These are phyloP conservation scores for Lentinula aciculospora DNA, from an alignment of 768 basidiomycete species.

Conservation along the genomic window DNA sequence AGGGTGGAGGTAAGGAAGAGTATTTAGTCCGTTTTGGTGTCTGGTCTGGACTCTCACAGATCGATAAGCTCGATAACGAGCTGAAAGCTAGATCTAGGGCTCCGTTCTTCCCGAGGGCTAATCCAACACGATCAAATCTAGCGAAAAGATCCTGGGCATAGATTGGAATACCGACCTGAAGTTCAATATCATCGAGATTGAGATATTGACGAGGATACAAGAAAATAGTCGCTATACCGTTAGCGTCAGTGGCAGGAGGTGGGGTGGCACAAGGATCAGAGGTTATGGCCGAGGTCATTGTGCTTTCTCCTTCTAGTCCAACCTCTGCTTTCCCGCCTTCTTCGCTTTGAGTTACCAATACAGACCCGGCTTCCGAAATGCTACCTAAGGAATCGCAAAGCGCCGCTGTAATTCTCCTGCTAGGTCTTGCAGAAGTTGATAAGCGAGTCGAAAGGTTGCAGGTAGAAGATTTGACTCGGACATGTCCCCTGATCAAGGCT, in stretches of 20 bases:
- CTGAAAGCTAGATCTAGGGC: not conserved
- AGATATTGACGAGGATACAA: not conserved
- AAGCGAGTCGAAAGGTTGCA: not conserved
- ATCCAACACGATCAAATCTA: not conserved
- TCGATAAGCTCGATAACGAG: not conserved
- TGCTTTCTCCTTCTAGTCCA: not conserved
- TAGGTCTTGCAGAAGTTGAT: no score
- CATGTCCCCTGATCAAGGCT: not conserved
- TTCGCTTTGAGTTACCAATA: not conserved
- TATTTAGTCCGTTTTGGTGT: not conserved
- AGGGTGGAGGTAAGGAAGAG: not conserved
- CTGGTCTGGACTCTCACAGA: not conserved
- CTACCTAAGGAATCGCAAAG: not conserved
- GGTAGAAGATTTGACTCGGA: not conserved
- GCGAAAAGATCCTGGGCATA: not conserved
- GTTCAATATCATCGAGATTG: not conserved
- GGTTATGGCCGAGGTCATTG: not conserved
- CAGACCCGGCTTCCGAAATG: not conserved
- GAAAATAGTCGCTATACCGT: not conserved
- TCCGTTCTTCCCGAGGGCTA: not conserved
- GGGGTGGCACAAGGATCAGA: no score
- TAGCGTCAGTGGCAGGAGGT: not conserved
- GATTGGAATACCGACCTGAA: not conserved
- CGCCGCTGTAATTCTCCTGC: not conserved
- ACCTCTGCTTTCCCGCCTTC: not conserved